A percentile compares a stretch with the other conserved stretches of the same genome.
Evolutionary conservation across 2,329 filamentous ascomycete genomes (phyloP).

Genomic region (Phialophora expanda): DNA sequence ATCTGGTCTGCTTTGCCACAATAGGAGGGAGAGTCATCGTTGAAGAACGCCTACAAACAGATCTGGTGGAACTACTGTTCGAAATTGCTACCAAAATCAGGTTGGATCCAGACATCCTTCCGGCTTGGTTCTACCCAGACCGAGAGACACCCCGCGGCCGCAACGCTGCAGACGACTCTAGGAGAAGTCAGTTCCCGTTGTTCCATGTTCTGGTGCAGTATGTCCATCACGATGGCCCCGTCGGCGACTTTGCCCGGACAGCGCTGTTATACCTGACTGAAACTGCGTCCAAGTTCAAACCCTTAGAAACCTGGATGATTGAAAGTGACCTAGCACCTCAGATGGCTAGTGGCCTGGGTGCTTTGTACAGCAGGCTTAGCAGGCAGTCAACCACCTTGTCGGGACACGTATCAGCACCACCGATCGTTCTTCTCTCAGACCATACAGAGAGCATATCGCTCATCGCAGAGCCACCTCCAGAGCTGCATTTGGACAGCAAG

Average conservation of each 20-base stretch:
- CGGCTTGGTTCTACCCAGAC: slow-evolving; percentile 84
- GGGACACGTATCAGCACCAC: slow-evolving; percentile 71
- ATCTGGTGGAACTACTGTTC: slow-evolving; percentile 91
- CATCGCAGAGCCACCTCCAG: slow-evolving; percentile 72
- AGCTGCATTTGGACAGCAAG: slow-evolving; percentile 84
- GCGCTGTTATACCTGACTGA: slow-evolving; percentile 95
- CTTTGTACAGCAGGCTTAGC: slow-evolving; percentile 71
- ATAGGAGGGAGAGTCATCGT: slow-evolving; percentile 69
- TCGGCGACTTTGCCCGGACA: slow-evolving; percentile 94
- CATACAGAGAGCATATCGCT: slow-evolving; percentile 77
- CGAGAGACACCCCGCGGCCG: slow-evolving; percentile 48
- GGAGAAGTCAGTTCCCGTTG: slow-evolving; percentile 90
- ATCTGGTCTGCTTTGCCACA: slow-evolving; percentile 70
- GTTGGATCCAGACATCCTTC: slow-evolving; percentile 81
- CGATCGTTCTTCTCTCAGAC: slow-evolving; percentile 87
- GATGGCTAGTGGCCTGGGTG: slow-evolving; percentile 94
- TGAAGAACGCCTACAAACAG: slow-evolving; percentile 79
- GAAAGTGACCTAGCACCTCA: slow-evolving; percentile 94
- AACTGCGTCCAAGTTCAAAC: slow-evolving; percentile 79
- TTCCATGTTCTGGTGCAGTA: slow-evolving; percentile 97
- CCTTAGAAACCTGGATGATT: slow-evolving; percentile 93
- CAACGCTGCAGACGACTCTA: slow-evolving; percentile 72
- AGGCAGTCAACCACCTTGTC: slow-evolving; percentile 77
- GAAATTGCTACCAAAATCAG: slow-evolving; percentile 96
- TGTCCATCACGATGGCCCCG: slow-evolving; percentile 91